phyloP scores from a whole-genome alignment of 1,284 basidiomycete species.

The Ceratobasidium sp. region DNA sequence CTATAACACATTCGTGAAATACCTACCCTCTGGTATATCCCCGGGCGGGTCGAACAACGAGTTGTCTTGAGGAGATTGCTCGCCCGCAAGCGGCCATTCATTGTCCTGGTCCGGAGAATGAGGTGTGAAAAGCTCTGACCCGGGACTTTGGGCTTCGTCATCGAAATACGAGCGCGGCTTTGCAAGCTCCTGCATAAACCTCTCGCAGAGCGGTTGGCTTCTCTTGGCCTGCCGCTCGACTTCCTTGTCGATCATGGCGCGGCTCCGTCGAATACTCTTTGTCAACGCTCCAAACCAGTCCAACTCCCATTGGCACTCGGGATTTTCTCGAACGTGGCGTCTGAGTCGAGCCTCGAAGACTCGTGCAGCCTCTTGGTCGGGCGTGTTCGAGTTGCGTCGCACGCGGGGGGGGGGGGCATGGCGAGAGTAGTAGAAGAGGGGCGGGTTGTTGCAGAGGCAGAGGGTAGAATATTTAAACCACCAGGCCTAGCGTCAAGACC shows the following conservation, averaged over 20 bases:
- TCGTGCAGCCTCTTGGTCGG: constrained; percentile 20
- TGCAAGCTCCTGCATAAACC: background rate
- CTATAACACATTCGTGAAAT: background rate
- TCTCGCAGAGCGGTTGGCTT: background rate
- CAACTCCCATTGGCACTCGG: constrained; percentile 28
- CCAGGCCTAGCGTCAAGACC: too few relatives aligned
- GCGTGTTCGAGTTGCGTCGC: background rate
- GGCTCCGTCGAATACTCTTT: background rate
- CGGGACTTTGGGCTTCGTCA: too few relatives aligned
- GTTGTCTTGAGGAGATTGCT: too few relatives aligned
- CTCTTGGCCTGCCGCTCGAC: background rate
- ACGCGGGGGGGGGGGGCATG: background rate
- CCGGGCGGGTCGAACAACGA: too few relatives aligned
- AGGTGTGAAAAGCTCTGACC: too few relatives aligned
- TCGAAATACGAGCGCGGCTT: background rate
- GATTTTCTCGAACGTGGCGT: background rate
- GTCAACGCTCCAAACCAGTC: constrained; percentile 5
- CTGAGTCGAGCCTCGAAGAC: constrained; percentile 16
- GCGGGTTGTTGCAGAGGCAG: background rate
- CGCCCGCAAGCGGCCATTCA: too few relatives aligned
- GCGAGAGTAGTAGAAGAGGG: background rate
- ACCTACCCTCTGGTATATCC: background rate
- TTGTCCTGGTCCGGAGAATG: too few relatives aligned
- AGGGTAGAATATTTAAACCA: background rate
- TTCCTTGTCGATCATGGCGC: constrained; percentile 1